These are phyloP conservation scores for Manihot esculenta DNA, from an alignment of 441 rosid species.

Conservation along the genomic window DNA sequence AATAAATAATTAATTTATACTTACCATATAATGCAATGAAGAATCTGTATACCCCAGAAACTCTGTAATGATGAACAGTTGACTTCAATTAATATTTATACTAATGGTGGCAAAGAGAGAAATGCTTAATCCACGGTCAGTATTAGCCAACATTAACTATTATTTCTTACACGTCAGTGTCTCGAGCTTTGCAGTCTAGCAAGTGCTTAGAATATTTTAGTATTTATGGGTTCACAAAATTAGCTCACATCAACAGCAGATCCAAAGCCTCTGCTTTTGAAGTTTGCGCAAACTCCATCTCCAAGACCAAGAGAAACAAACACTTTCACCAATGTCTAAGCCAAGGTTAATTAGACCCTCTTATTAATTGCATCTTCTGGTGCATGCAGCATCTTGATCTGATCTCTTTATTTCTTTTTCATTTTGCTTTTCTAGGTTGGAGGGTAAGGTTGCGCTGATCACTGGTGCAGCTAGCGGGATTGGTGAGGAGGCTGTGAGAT, in stretches of 20 bases:
- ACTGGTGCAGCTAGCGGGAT: conserved; percentile 86
- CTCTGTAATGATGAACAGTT: too few relatives aligned
- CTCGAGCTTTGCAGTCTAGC: conserved; percentile 19
- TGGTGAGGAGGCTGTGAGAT: conserved; percentile 62
- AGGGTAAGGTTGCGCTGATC: conserved; percentile 68
- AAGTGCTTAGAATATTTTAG: neutral
- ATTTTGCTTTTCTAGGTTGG: conserved; percentile 44
- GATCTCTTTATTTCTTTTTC: neutral
- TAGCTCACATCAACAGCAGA: too few relatives aligned
- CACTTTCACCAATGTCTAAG: conserved; percentile 40
- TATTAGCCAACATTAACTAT: neutral
- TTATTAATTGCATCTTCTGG: neutral
- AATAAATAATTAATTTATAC: too few relatives aligned
- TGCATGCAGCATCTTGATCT: neutral
- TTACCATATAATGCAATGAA: too few relatives aligned
- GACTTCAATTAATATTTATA: neutral
- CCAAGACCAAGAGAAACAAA: neutral
- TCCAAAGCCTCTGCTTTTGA: conserved; percentile 26
- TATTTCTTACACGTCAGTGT: neutral
- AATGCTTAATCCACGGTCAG: neutral
- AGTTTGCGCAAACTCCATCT: conserved; percentile 18
- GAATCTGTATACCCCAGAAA: too few relatives aligned
- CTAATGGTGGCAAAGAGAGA: too few relatives aligned
- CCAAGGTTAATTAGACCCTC: conserved; percentile 26
- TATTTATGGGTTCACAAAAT: too few relatives aligned